phyloP scores from a whole-genome alignment of 2,329 filamentous ascomycete genomes.

The Apiospora saccharicola region DNA sequence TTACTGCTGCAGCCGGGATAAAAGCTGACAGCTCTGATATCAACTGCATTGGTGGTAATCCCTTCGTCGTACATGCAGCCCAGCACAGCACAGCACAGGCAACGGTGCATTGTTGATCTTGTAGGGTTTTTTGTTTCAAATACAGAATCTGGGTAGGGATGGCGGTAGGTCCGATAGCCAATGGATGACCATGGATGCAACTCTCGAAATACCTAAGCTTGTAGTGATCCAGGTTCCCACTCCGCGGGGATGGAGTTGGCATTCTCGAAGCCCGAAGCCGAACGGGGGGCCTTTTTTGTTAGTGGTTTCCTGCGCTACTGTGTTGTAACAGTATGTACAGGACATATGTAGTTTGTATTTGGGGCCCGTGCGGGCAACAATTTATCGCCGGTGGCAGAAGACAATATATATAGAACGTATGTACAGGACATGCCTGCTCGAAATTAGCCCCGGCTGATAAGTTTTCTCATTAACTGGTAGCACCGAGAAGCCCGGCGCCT shows the following conservation, averaged over 20 bases:
- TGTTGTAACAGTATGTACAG: background rate
- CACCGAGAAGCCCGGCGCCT: slow-evolving; percentile 7
- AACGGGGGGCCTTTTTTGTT: background rate
- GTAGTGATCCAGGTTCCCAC: background rate
- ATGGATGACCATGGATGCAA: background rate
- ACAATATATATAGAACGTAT: too few relatives aligned
- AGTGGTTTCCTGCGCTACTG: background rate
- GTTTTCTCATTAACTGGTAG: background rate
- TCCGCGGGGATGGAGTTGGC: background rate
- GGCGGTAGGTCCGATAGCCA: background rate
- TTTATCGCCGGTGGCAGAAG: too few relatives aligned
- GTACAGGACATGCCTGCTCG: background rate
- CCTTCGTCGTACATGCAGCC: background rate
- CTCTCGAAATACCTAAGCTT: slow-evolving; percentile 7
- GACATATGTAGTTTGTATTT: too few relatives aligned
- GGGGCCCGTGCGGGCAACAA: too few relatives aligned
- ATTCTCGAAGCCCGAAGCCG: background rate
- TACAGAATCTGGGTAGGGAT: slow-evolving; percentile 3
- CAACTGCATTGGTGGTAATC: background rate
- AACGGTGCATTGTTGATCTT: slow-evolving; percentile 11
- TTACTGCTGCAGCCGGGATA: background rate
- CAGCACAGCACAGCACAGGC: background rate
- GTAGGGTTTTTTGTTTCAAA: slow-evolving; percentile 12
- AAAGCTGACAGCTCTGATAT: slow-evolving; percentile 5
- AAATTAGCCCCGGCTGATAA: slow-evolving; percentile 3